phyloP scores from a whole-genome alignment of 805 yeast species.

The Zygoascus biomembranicola region DNA sequence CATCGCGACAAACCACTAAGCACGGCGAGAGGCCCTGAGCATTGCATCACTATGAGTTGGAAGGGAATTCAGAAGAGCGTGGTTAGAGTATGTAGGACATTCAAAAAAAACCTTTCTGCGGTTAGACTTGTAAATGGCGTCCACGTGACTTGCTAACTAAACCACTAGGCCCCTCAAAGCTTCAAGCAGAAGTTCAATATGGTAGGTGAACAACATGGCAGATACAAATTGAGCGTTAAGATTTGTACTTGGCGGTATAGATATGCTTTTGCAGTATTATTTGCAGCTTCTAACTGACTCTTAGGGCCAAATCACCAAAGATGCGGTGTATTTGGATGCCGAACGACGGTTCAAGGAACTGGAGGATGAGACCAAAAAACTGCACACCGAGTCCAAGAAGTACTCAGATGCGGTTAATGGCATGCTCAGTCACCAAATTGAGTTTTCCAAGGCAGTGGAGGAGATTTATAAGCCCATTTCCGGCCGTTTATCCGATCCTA shows the following conservation, averaged over 20 bases:
- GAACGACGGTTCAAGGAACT: conserved; percentile 92
- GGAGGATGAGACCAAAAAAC: conserved; percentile 80
- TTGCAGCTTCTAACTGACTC: neutral
- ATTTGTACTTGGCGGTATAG: too few species aligned
- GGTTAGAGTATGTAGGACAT: conserved; percentile 32
- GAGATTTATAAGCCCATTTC: conserved; percentile 94
- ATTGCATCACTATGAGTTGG: conserved; percentile 53
- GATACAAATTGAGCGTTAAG: too few species aligned
- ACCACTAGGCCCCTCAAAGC: conserved; percentile 67
- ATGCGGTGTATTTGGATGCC: conserved; percentile 89
- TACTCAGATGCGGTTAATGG: conserved; percentile 89
- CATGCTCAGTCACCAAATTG: conserved; percentile 88
- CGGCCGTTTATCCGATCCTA: conserved; percentile 87
- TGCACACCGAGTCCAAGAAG: conserved; percentile 82
- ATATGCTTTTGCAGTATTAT: neutral
- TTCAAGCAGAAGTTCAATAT: conserved; percentile 86
- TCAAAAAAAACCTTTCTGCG: too few species aligned
- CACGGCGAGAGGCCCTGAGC: neutral
- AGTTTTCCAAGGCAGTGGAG: conserved; percentile 90
- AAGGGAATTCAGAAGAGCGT: conserved; percentile 79
- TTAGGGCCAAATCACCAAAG: conserved; percentile 42
- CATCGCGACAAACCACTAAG: neutral
- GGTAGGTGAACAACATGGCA: conserved; percentile 20
- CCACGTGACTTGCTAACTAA: conserved; percentile 14
- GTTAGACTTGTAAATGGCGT: neutral